Percentiles rank a stretch among this genome's conserved stretches.
phyloP scores from a whole-genome alignment of 2,329 filamentous ascomycete species.

The Paradendryphiella salina region DNA sequence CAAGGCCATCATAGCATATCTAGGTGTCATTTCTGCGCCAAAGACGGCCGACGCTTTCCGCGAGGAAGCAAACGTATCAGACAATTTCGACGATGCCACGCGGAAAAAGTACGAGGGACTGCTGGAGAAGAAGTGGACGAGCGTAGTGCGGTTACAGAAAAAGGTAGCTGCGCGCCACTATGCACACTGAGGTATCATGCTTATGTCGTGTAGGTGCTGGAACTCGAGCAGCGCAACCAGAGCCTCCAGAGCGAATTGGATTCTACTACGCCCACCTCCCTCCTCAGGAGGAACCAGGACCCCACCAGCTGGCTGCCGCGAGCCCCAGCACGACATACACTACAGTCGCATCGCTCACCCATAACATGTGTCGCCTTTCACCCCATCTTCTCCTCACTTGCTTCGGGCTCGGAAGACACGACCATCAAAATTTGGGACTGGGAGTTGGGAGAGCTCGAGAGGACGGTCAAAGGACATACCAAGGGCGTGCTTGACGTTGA shows the following conservation, averaged over 20 bases:
- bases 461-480: constrained; percentile 90
- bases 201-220: constrained; percentile 72
- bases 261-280: constrained; percentile 75
- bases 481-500: constrained; percentile 86
- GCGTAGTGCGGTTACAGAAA: constrained; percentile 90
- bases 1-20: constrained; percentile 90
- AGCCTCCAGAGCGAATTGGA: constrained; percentile 82
- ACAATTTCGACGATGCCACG: constrained; percentile 76
- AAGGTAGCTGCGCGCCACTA: constrained; percentile 62
- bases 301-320: constrained; percentile 85
- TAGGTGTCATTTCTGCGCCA: constrained; percentile 71
- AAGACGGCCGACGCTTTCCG: constrained; percentile 72
- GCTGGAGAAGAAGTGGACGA: constrained; percentile 98
- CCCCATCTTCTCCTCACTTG: constrained; percentile 85
- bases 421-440: constrained; percentile 98
- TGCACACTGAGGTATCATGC: constrained; percentile 2
- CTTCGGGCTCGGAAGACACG: constrained; percentile 86
- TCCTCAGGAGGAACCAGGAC: constrained; percentile 79
- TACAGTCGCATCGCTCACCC: constrained; percentile 79
- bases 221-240: constrained; percentile 76
- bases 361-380: constrained; percentile 92
- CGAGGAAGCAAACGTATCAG: constrained; percentile 73
- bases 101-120: constrained; percentile 93
- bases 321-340: constrained; percentile 75
- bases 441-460: constrained; percentile 87